Conservation (phyloP, 176 grass and related monocot species). For the Juncus inflexus region DNA sequence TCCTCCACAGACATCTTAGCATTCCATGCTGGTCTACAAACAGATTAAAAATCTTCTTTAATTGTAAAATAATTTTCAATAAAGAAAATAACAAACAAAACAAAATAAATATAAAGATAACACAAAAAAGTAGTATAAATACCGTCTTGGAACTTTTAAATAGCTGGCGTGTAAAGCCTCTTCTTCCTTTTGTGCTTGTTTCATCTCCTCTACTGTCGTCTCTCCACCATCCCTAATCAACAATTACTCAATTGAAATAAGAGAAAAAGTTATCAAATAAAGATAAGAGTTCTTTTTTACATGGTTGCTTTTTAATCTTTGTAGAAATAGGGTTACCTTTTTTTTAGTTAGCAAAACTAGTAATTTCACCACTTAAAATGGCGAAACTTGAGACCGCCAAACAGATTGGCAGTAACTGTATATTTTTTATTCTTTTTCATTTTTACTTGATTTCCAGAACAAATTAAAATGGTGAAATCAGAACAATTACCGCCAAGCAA, state of each 20-base stretch:
- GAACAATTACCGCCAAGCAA: neutral
- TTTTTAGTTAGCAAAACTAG: neutral
- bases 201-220: conserved; percentile 44
- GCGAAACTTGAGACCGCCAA: too few species aligned
- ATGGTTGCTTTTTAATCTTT: too few species aligned
- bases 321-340: too few species aligned
- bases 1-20: conserved; percentile 65
- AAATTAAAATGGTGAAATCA: neutral
- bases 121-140: neutral
- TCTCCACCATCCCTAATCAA: conserved; percentile 47
- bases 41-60: too few species aligned
- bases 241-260: neutral
- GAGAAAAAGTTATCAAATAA: neutral
- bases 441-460: neutral
- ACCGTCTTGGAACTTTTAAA: conserved; percentile 78
- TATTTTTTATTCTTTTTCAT: too few species aligned
- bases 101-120: neutral
- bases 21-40: conserved; percentile 63
- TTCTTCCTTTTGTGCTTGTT: conserved; percentile 56
- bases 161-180: conserved; percentile 62
- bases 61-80: too few species aligned
- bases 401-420: too few species aligned
- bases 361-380: too few species aligned
- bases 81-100: neutral
- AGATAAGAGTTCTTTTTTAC: neutral